Conservation (phyloP, 495 filamentous ascomycete genomes). For the Daldinia grandis region DNA sequence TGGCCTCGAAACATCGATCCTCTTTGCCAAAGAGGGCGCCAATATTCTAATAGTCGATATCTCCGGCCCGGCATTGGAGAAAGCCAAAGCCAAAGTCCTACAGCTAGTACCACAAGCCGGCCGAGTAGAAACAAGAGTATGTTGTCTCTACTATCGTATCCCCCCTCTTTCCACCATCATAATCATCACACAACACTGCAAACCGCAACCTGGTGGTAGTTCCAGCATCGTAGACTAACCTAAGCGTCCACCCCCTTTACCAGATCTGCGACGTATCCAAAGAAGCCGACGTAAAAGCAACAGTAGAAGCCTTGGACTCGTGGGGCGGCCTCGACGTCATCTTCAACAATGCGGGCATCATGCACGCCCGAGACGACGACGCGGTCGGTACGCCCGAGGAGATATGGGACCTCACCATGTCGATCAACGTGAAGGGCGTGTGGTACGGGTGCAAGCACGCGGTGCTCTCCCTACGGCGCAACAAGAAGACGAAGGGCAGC, state of each 20-base stretch:
- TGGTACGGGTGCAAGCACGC: slow-evolving; percentile 98
- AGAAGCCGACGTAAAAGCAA: slow-evolving; percentile 74
- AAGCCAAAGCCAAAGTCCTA: slow-evolving; percentile 73
- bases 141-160: slow-evolving; percentile 6
- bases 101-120: slow-evolving; percentile 70
- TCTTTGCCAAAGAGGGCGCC: slow-evolving; percentile 91
- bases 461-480: slow-evolving; percentile 78
- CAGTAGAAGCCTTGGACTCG: slow-evolving; percentile 73
- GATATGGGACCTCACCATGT: slow-evolving; percentile 94
- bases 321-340: slow-evolving; percentile 96
- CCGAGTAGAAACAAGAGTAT: slow-evolving; percentile 66
- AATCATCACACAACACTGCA: neutral
- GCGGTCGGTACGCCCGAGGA: slow-evolving; percentile 83
- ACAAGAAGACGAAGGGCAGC: slow-evolving; percentile 78
- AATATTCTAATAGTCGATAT: slow-evolving; percentile 88
- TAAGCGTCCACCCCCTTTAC: neutral
- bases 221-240: slow-evolving; percentile 6
- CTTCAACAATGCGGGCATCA: slow-evolving; percentile 99
- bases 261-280: slow-evolving; percentile 70
- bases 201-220: neutral
- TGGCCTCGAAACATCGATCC: slow-evolving; percentile 91
- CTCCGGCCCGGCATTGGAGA: slow-evolving; percentile 73
- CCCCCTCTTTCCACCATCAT: neutral
- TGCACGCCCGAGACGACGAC: slow-evolving; percentile 90
- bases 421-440: slow-evolving; percentile 98